Conservation (phyloP, 1,284 basidiomycete genomes). For the Gomphus sp. region DNA sequence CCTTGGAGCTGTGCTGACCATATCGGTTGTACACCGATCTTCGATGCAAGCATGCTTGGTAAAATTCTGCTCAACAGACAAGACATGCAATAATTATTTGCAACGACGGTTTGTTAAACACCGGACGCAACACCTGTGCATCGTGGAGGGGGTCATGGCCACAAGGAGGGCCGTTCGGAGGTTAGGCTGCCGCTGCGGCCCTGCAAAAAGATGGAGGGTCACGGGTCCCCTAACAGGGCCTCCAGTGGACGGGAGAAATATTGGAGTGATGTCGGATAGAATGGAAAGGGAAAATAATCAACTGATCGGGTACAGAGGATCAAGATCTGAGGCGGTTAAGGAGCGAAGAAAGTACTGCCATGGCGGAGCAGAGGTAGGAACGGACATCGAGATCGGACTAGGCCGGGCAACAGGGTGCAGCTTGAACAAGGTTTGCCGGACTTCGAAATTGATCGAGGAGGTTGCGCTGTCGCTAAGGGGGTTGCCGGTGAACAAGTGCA, state of each 20-base stretch:
- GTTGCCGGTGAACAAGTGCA: background rate
- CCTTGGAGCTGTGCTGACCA: background rate
- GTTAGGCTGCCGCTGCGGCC: background rate
- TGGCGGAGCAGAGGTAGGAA: background rate
- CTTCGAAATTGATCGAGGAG: background rate
- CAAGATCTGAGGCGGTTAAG: background rate
- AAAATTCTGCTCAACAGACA: too few species aligned
- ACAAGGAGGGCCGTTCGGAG: background rate
- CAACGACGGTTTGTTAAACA: background rate
- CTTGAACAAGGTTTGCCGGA: background rate
- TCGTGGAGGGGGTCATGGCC: background rate
- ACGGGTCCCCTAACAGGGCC: background rate
- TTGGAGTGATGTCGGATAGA: background rate
- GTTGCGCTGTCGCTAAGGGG: background rate
- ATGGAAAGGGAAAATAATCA: background rate
- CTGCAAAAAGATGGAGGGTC: background rate
- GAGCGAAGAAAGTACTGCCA: background rate
- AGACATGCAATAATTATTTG: too few species aligned
- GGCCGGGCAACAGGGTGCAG: background rate
- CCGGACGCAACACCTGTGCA: background rate
- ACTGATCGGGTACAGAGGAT: background rate
- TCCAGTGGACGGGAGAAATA: background rate
- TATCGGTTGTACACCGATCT: background rate
- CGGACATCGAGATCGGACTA: background rate
- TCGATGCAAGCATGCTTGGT: background rate